Evolutionary conservation across 192 early-diverging fungal genomes (phyloP), one percentile per base, ranked within the genome.

Genomic region (Podila clonocystis): DNA sequence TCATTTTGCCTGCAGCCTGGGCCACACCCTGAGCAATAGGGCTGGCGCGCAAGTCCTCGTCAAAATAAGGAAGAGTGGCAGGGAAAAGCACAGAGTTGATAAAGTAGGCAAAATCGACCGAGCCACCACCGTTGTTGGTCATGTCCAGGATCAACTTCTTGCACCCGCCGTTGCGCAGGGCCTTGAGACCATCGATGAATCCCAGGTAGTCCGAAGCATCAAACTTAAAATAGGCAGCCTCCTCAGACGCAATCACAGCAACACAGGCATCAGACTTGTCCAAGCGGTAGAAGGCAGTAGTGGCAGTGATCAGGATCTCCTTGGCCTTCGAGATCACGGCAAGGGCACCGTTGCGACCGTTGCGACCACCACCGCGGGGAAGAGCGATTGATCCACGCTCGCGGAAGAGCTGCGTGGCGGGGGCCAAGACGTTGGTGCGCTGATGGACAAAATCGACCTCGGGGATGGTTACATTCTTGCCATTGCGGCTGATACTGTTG

Each of bases 121-220:
- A 70, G 36, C 82, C 82, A 61, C 82, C 82, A 58, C 75, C 75
- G 19, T 84, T 84, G 69, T 84, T 84, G 68, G 82, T 74, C 82
- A 84, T 68, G 67, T 84, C 82, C 31, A 84, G 65, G 31, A 84
- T 78, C 50, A 84, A 33, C 63, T 84, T 83, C 36, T 75, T 76
- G 67, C 74, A 76, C 19, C 82, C 75, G 24, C 59, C 65, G 45
- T 62, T 12, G 15, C 65, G 67, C n/a, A 84, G 55, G 17, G 11
- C 26, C 34, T 78, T 36, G 33, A 84, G 68, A 12, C 82, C 82
- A 28, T 65, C 28, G 45, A 71, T 68, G 61, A 84, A 65, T 17
- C 73, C 33, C 12, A 62, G 17, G 58, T 76, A 83, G 48, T 73
- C 63, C 26, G 65, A 50, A 20, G 55, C 50, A 52, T 67, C 72